Evolutionary conservation across 306 rosid species (phyloP).

Genomic region (Castanea crenata): DNA sequence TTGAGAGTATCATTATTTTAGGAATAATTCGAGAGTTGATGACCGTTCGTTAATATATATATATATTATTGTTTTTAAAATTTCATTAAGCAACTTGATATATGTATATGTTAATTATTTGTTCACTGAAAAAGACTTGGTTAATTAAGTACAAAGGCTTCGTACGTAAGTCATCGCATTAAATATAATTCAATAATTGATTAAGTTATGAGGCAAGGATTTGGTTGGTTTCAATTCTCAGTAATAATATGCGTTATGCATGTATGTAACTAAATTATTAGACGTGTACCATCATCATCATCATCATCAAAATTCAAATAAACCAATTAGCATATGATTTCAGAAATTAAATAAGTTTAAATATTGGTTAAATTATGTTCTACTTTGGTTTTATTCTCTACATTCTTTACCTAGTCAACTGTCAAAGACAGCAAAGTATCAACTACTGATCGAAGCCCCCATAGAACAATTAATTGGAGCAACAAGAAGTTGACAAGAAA

Average conservation of each 20-base stretch:
- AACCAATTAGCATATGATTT: background rate
- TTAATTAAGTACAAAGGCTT: background rate
- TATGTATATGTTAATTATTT: background rate
- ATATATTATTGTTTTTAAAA: no score
- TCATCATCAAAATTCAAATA: background rate
- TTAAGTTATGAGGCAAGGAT: background rate
- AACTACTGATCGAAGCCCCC: background rate
- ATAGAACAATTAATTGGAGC: background rate
- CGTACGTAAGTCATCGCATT: background rate
- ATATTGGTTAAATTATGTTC: background rate
- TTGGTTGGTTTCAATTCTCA: no score
- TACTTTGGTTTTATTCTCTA: background rate
- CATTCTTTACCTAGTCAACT: background rate
- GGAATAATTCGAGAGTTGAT: background rate
- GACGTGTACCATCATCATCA: background rate
- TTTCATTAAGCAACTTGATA: background rate
- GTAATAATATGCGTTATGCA: no score
- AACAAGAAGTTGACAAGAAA: background rate
- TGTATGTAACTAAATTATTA: background rate
- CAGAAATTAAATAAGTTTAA: background rate
- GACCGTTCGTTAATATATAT: background rate
- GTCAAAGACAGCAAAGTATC: background rate
- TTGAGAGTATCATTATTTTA: background rate
- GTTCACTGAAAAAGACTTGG: background rate
- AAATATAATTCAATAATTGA: background rate